These are phyloP conservation scores for Leptographium procerum DNA, from an alignment of 2,329 filamentous ascomycete species.

Conservation along the genomic window DNA sequence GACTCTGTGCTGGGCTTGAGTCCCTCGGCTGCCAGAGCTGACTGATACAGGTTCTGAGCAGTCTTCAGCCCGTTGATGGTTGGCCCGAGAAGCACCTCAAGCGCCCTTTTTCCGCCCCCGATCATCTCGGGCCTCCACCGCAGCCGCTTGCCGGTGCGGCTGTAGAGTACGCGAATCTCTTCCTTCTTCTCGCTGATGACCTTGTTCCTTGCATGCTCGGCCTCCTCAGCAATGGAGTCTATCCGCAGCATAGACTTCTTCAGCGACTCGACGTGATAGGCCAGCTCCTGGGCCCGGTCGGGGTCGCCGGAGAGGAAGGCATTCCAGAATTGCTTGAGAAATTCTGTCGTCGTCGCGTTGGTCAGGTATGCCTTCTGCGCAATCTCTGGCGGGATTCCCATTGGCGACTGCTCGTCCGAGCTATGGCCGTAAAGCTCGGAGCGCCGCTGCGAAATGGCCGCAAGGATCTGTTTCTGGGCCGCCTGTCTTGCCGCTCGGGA, in stretches of 20 bases:
- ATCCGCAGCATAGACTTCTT: constrained; percentile 68
- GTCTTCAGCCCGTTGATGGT: constrained; percentile 58
- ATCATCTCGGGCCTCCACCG: constrained; percentile 57
- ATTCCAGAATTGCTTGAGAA: constrained; percentile 94
- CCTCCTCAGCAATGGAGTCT: constrained; percentile 65
- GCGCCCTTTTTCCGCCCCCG: constrained; percentile 63
- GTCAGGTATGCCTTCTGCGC: constrained; percentile 53
- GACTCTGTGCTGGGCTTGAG: constrained; percentile 12
- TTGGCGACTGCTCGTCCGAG: constrained; percentile 37
- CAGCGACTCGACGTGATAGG: constrained; percentile 72
- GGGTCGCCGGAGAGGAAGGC: constrained; percentile 83
- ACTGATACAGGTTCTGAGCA: constrained; percentile 35
- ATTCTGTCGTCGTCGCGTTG: constrained; percentile 88
- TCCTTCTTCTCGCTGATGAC: constrained; percentile 55
- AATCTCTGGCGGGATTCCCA: constrained; percentile 44
- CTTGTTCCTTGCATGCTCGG: constrained; percentile 61
- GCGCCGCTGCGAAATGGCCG: constrained; percentile 51
- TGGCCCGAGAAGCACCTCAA: constrained; percentile 65
- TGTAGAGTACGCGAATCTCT: constrained; percentile 58
- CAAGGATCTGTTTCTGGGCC: constrained; percentile 56
- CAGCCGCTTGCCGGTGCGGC: constrained; percentile 62
- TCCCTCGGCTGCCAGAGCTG: constrained; percentile 14
- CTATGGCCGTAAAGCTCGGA: constrained; percentile 43
- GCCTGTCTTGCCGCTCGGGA: constrained; percentile 54
- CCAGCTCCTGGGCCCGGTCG: constrained; percentile 67